A percentile compares a stretch with the other conserved stretches of the same genome.
Conservation (phyloP, 169 alveolate genomes). For the Plasmodium yoelii region DNA sequence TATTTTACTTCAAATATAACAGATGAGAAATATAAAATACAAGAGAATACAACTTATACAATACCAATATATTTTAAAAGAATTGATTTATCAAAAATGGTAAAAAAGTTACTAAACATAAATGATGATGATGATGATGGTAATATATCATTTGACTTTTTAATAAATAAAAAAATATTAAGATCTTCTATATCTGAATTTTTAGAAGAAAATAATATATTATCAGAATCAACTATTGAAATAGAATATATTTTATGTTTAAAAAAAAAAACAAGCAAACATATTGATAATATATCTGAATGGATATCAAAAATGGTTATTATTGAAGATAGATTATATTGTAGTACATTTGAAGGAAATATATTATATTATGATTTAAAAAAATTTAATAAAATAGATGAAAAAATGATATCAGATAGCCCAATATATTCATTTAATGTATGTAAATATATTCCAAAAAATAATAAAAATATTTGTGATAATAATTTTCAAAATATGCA, state of each 20-base stretch:
- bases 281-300: constrained; percentile 46
- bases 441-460: constrained; percentile 16
- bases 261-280: constrained; percentile 46
- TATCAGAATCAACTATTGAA: constrained; percentile 47
- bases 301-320: constrained; percentile 61
- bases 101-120: constrained; percentile 46
- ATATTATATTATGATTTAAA: constrained; percentile 44
- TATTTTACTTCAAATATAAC: constrained; percentile 28
- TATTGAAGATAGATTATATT: constrained; percentile 30
- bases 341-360: constrained; percentile 69
- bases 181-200: constrained; percentile 71
- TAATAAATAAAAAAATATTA: constrained; percentile 63
- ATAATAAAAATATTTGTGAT: not conserved
- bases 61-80: constrained; percentile 60
- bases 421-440: constrained; percentile 50
- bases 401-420: constrained; percentile 3
- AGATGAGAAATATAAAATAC: constrained; percentile 50
- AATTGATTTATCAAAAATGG: constrained; percentile 72
- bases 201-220: constrained; percentile 32
- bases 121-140: constrained; percentile 1
- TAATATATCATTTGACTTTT: constrained; percentile 63
- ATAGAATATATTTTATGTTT: constrained; percentile 37
- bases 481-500: not conserved
- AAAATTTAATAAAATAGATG: constrained; percentile 42
- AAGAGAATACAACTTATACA: constrained; percentile 48